A percentile compares a stretch with the other conserved stretches of the same genome.
Conservation (phyloP, 768 basidiomycete genomes). For the Rhodotorula paludigena region DNA sequence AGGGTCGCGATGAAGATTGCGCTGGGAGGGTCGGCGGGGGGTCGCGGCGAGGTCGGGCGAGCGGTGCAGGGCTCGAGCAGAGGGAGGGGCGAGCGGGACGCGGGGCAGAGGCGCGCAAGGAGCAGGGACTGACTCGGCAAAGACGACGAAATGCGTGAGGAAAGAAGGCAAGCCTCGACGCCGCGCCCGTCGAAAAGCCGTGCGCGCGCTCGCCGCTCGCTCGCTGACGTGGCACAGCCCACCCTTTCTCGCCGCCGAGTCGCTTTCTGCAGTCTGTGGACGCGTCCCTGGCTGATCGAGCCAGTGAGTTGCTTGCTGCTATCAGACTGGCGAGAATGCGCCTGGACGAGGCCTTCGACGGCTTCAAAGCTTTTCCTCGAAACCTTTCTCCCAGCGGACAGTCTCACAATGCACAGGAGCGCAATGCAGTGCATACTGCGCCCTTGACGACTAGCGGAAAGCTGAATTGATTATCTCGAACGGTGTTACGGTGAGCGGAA, state of each 20-base stretch:
- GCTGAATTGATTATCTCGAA: no score
- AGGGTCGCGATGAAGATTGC: not conserved
- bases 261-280: no score
- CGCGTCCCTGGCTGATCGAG: no score
- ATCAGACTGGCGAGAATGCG: no score
- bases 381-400: no score
- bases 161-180: not conserved
- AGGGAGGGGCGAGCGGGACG: not conserved
- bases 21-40: not conserved
- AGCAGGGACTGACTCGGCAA: constrained; percentile 16
- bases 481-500: no score
- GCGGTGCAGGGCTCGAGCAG: not conserved
- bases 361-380: no score
- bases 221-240: not conserved
- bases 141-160: constrained; percentile 30
- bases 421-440: no score
- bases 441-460: no score
- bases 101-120: not conserved
- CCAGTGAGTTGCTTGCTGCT: no score
- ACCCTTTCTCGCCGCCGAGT: not conserved
- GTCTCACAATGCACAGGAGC: no score
- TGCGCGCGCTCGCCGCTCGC: not conserved
- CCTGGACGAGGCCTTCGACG: no score
- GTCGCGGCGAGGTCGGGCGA: not conserved
- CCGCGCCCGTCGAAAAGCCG: not conserved